Percentiles rank a stretch among this genome's conserved stretches.
Evolutionary conservation across 495 filamentous ascomycete genomes (phyloP).

Genomic region (Penicillium diatomitis): DNA sequence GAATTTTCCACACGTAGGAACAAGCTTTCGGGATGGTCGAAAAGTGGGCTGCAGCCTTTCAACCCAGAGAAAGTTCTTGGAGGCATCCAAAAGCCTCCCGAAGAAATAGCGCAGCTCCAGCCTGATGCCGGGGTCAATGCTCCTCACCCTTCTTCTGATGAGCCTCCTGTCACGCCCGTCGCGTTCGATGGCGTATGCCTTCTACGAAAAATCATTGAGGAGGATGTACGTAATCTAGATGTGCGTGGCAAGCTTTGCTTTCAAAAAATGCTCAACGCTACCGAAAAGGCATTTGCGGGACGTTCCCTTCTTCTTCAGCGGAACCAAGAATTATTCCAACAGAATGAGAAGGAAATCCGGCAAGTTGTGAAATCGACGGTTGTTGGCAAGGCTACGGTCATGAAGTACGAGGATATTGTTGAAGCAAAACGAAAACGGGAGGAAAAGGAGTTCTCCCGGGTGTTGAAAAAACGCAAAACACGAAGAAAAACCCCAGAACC

Average conservation of each 20-base stretch:
- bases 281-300: background rate
- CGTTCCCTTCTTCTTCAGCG: background rate
- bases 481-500: background rate
- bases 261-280: background rate
- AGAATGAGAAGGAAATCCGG: background rate
- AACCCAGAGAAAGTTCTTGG: background rate
- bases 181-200: no score
- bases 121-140: background rate
- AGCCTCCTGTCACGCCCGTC: background rate
- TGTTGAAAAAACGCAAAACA: background rate
- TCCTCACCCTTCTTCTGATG: background rate
- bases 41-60: background rate
- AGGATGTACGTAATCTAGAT: background rate
- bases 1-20: background rate
- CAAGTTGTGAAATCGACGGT: background rate
- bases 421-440: background rate
- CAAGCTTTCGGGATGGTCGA: background rate
- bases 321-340: background rate
- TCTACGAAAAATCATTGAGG: no score
- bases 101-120: background rate
- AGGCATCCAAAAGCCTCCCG: background rate
- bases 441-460: background rate
- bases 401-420: background rate
- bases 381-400: background rate
- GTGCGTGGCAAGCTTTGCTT: background rate